These are phyloP conservation scores for Nakaseomyces glabratus DNA, from an alignment of 1,139 yeast genomes.

Conservation along the genomic window DNA sequence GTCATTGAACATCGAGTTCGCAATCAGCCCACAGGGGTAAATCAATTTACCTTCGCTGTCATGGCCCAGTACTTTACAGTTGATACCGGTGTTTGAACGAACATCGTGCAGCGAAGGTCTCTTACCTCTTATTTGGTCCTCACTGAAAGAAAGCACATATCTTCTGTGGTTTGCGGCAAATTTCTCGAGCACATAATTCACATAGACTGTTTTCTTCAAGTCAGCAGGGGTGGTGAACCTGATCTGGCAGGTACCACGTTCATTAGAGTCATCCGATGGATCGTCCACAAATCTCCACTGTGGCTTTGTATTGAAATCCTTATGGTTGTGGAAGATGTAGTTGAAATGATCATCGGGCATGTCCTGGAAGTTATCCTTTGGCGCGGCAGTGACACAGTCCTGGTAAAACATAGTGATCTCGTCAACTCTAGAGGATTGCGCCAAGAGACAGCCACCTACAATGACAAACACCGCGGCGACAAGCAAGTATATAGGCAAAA, in stretches of 20 bases:
- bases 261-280: conserved; percentile 40
- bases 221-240: conserved; percentile 73
- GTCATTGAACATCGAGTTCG: conserved; percentile 69
- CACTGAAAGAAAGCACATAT: conserved; percentile 82
- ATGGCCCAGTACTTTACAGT: conserved; percentile 53
- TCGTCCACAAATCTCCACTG: conserved; percentile 55
- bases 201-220: conserved; percentile 65
- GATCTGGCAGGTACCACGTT: conserved; percentile 58
- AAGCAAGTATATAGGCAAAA: conserved; percentile 66
- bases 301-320: conserved; percentile 35
- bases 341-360: conserved; percentile 54
- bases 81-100: conserved; percentile 60
- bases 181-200: conserved; percentile 72
- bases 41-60: conserved; percentile 43
- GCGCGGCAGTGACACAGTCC: conserved; percentile 58
- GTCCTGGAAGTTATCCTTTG: conserved; percentile 41
- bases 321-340: conserved; percentile 43
- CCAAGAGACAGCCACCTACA: conserved; percentile 83
- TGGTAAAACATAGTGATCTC: conserved; percentile 78
- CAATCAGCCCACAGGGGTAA: conserved; percentile 75
- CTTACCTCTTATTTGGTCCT: conserved; percentile 75
- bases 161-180: conserved; percentile 93
- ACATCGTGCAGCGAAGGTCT: conserved; percentile 35
- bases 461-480: conserved; percentile 84
- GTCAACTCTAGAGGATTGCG: conserved; percentile 67